A percentile compares a stretch with the other conserved stretches of the same genome.
These are phyloP conservation scores for Monascus ruber DNA, from an alignment of 2,329 filamentous ascomycete genomes.

Conservation along the genomic window DNA sequence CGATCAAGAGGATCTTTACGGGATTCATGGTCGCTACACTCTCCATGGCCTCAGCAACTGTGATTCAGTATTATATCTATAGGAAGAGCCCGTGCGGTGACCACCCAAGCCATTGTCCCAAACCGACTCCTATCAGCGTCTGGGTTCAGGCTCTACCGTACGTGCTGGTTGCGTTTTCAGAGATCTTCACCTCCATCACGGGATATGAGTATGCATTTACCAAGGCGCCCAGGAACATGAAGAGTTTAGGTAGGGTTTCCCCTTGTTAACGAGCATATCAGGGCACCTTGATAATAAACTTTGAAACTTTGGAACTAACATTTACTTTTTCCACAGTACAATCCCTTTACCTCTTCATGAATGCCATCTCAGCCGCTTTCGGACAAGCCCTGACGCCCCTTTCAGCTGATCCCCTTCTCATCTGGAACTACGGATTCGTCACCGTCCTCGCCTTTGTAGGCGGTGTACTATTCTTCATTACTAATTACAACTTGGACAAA, in stretches of 20 bases:
- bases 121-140: conserved; percentile 51
- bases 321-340: conserved; percentile 33
- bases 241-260: conserved; percentile 52
- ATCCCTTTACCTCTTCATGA: conserved; percentile 58
- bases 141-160: conserved; percentile 41
- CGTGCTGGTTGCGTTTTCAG: conserved; percentile 43
- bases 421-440: conserved; percentile 62
- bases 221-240: conserved; percentile 69
- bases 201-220: conserved; percentile 65
- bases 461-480: conserved; percentile 55
- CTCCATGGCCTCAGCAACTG: conserved; percentile 40
- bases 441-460: conserved; percentile 53
- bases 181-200: conserved; percentile 47
- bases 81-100: conserved; percentile 48
- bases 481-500: conserved; percentile 51
- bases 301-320: neutral
- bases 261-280: conserved; percentile 45
- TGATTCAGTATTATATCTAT: conserved; percentile 46
- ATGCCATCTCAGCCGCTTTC: conserved; percentile 55
- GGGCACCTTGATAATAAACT: too few relatives aligned
- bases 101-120: conserved; percentile 38
- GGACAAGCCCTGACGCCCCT: conserved; percentile 56
- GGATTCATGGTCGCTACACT: conserved; percentile 39
- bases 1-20: conserved; percentile 41
- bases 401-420: conserved; percentile 52